These are phyloP conservation scores for Teunomyces funiuensis DNA, from an alignment of 805 yeast species.

Conservation along the genomic window DNA sequence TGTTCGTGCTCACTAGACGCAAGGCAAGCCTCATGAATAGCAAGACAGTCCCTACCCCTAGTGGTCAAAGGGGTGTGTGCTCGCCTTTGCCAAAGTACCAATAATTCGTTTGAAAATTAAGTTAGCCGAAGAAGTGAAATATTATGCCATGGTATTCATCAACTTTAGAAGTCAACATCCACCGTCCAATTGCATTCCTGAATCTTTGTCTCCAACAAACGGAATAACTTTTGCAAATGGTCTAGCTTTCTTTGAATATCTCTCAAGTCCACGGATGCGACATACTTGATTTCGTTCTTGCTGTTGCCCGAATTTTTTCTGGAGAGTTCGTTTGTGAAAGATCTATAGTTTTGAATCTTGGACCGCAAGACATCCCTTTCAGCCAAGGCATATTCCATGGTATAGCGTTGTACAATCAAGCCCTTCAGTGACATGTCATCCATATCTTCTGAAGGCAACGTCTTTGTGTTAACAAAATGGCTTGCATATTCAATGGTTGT, in stretches of 20 bases:
- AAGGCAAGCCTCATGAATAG: too few species aligned
- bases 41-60: neutral
- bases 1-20: too few species aligned
- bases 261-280: neutral
- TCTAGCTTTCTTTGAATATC: neutral
- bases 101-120: too few species aligned
- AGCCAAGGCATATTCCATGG: slow-evolving; percentile 1
- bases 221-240: neutral
- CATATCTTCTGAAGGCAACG: neutral
- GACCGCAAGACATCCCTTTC: neutral
- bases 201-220: neutral
- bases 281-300: neutral
- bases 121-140: too few species aligned
- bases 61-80: too few species aligned
- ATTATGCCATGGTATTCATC: too few species aligned
- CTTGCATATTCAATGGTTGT: neutral
- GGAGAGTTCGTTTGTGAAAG: neutral
- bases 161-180: neutral
- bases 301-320: neutral
- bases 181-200: neutral
- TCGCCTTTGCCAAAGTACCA: too few species aligned
- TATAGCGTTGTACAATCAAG: neutral
- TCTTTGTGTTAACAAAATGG: neutral
- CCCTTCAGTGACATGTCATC: too few species aligned
- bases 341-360: neutral